Evolutionary conservation across 768 basidiomycete genomes (phyloP).

Genomic region (Leucocoprinus sp.): DNA sequence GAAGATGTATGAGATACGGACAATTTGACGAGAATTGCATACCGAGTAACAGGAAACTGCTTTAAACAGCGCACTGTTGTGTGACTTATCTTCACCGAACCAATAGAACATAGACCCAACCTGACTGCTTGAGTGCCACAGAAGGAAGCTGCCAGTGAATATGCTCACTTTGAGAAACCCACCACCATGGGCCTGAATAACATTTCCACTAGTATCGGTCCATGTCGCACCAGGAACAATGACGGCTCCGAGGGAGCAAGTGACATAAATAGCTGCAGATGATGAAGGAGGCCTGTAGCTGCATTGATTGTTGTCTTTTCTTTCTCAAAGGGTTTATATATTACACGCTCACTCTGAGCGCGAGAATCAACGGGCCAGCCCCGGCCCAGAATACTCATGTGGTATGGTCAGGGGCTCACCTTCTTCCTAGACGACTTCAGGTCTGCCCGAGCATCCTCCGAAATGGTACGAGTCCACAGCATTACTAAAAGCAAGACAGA

Average conservation of each 20-base stretch:
- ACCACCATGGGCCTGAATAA: constrained; percentile 57
- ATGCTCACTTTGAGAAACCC: constrained; percentile 43
- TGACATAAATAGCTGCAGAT: background rate
- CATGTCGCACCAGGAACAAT: constrained; percentile 57
- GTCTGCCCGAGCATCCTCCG: background rate
- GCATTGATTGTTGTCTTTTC: background rate
- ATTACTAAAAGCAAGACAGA: too few relatives aligned
- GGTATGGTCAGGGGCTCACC: constrained; percentile 5
- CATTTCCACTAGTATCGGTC: constrained; percentile 53
- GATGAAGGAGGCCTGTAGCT: background rate
- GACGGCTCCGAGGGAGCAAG: constrained; percentile 23
- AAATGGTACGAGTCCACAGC: background rate
- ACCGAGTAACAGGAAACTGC: constrained; percentile 56
- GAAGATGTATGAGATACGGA: background rate
- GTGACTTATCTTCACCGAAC: constrained; percentile 56
- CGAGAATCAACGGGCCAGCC: constrained; percentile 1
- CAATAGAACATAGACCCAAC: constrained; percentile 51
- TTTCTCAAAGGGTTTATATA: background rate
- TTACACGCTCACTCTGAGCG: background rate
- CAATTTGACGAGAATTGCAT: constrained; percentile 1
- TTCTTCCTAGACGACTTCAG: background rate
- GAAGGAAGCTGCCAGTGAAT: background rate
- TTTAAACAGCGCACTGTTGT: constrained; percentile 45
- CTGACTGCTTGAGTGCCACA: constrained; percentile 17
- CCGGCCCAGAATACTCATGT: constrained; percentile 4